Base-by-base conservation (phyloP, 169 alveolate species). In the Perkinsus olseni region DNA sequence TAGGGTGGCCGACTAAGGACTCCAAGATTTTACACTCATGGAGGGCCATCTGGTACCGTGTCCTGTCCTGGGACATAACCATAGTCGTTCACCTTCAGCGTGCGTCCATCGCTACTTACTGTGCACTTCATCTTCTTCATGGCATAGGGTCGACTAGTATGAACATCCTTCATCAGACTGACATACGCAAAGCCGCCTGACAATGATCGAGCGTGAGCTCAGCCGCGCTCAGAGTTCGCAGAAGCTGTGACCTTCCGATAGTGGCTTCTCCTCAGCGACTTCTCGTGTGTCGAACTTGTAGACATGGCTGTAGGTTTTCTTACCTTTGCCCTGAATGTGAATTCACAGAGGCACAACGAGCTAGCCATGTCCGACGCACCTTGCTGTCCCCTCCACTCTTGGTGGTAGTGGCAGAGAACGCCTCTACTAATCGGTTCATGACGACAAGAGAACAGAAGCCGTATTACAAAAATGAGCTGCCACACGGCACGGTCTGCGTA, bases 141-240 rank as follows among this genome's bases (percentile, higher is more conserved):
- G 10, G 95, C 95, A 48, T 39, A 94, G n/a, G 17, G 31, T 38
- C 74, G 93, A 0, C 92, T 91, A 21, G 93, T 92, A 31, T 21
- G 45, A 28, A 74, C 90, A 48, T 94, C 95, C 34, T 62, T 92
- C 39, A 45, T 94, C 31, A 39, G 6, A 38, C 74, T 92, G 62
- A 94, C 95, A 38, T 45, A 92, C 0, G 93, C 95, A 50, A 37
- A 94, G 34, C 93, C 95, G 6, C 95, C 95, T 93, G 62, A 45
- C 62, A 45, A 6, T 10, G 62, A 10, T 45, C n/a, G n/a, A n/a
- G n/a, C 62, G 17, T 45, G 17, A 45, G 6, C 62, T 45, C 6
- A 45, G 17, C 17, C 62, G 6, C 62, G 62, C 62, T 45, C 24
- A 17, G 62, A 45, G 17, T 10, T 45, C 62, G 6, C 17, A n/a